Conservation (phyloP, 495 filamentous ascomycete genomes). For the Corynascus novoguineensis region DNA sequence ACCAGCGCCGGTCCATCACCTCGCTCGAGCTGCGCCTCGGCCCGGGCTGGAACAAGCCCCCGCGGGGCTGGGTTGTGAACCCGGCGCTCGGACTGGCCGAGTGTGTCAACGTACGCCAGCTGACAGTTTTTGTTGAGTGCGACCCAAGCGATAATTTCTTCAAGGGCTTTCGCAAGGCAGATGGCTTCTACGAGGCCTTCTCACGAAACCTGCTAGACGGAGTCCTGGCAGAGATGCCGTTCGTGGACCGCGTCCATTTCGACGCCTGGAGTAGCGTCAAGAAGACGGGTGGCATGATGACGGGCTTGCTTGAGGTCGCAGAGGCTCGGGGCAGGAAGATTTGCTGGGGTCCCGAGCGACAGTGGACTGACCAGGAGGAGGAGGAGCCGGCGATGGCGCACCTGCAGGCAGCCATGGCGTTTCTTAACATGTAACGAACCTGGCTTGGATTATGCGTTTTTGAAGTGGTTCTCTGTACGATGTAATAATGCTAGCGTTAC, state of each 20-base stretch:
- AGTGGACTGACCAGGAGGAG: constrained; percentile 52
- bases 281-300: constrained; percentile 64
- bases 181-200: constrained; percentile 72
- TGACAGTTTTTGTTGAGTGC: constrained; percentile 73
- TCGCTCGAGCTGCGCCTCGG: constrained; percentile 73
- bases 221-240: constrained; percentile 56
- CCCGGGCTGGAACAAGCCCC: constrained; percentile 73
- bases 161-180: constrained; percentile 63
- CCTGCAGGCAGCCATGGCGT: neutral
- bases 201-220: constrained; percentile 51
- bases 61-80: constrained; percentile 66
- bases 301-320: constrained; percentile 55
- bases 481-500: neutral
- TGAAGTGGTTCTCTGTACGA: neutral
- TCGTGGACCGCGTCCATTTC: constrained; percentile 60
- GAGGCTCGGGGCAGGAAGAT: constrained; percentile 48
- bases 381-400: neutral
- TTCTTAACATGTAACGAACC: neutral
- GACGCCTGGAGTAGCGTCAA: constrained; percentile 69
- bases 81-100: constrained; percentile 59
- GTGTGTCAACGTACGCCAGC: constrained; percentile 51
- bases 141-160: constrained; percentile 72
- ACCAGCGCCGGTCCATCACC: constrained; percentile 60
- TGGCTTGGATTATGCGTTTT: neutral
- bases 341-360: constrained; percentile 63